phyloP scores from a whole-genome alignment of 306 rosid genomes.

The Morella rubra region DNA sequence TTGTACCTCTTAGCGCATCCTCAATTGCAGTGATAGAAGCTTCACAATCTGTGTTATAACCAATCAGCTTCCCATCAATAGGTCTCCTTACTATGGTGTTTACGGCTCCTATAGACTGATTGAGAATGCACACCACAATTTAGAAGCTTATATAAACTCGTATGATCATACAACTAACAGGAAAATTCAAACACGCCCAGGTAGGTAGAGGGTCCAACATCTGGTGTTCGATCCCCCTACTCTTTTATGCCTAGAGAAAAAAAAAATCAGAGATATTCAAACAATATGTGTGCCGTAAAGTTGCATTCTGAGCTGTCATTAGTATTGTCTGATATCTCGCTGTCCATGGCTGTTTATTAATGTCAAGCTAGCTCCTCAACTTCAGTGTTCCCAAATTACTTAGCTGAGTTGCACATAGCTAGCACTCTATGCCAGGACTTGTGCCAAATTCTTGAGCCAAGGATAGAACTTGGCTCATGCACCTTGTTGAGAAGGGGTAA shows the following conservation, averaged over 20 bases:
- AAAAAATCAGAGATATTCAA: too few relatives aligned
- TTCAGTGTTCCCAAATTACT: not conserved
- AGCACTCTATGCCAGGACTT: not conserved
- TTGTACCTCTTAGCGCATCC: slow-evolving; percentile 44
- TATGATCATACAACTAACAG: not conserved
- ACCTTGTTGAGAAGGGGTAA: not conserved
- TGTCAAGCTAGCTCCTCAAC: not conserved
- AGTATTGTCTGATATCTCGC: not conserved
- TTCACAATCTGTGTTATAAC: slow-evolving; percentile 52
- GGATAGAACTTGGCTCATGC: not conserved
- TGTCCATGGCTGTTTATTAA: not conserved
- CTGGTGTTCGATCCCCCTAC: too few relatives aligned
- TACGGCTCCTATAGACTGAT: slow-evolving; percentile 45
- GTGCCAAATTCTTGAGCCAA: not conserved
- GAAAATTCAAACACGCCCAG: not conserved
- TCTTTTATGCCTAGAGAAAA: too few relatives aligned
- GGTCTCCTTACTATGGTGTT: slow-evolving; percentile 49
- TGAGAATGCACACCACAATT: slow-evolving; percentile 3
- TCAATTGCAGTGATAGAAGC: slow-evolving; percentile 51
- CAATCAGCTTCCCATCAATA: slow-evolving; percentile 45
- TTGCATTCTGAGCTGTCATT: not conserved
- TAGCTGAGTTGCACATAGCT: not conserved
- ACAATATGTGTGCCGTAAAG: not conserved
- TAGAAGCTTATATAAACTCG: not conserved
- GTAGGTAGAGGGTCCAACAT: too few relatives aligned